phyloP scores from a whole-genome alignment of 306 rosid genomes.

The Vachellia collinsii region DNA sequence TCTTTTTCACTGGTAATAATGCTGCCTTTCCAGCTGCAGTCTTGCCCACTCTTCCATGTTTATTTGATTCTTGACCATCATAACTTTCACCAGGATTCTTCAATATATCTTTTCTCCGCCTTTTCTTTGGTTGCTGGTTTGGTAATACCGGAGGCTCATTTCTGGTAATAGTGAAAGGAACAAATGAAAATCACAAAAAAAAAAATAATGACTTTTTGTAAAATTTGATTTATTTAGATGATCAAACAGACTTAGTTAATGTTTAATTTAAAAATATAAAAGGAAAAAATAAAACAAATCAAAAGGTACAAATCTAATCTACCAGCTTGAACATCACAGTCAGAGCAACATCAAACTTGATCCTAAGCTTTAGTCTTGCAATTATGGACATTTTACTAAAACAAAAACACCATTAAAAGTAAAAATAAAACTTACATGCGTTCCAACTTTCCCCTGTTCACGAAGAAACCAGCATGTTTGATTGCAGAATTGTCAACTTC shows the following conservation, averaged over 20 bases:
- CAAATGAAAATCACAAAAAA: constrained; percentile 31
- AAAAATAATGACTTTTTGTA: constrained; percentile 12
- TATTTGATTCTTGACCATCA: constrained; percentile 56
- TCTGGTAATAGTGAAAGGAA: constrained; percentile 42
- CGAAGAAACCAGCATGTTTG: constrained; percentile 95
- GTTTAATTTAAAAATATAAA: neutral
- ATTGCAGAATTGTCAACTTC: constrained; percentile 92
- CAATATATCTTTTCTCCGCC: constrained; percentile 80
- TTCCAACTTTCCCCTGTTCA: constrained; percentile 90
- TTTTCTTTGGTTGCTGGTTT: constrained; percentile 90
- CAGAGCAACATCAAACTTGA: constrained; percentile 13
- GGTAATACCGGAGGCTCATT: constrained; percentile 66
- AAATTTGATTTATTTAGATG: neutral
- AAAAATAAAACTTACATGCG: constrained; percentile 68
- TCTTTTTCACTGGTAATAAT: constrained; percentile 51
- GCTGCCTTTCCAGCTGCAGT: constrained; percentile 63
- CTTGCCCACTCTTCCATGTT: constrained; percentile 68
- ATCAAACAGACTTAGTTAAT: neutral
- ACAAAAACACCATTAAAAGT: neutral
- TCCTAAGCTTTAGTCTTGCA: constrained; percentile 25
- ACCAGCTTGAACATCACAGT: neutral
- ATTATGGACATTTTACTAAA: neutral
- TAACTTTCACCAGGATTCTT: constrained; percentile 67
- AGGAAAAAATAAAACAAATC: constrained; percentile 1
- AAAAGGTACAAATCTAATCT: constrained; percentile 6